Conservation (phyloP, 371 early-diverging fungal species). For the Phascolomyces articulosus region DNA sequence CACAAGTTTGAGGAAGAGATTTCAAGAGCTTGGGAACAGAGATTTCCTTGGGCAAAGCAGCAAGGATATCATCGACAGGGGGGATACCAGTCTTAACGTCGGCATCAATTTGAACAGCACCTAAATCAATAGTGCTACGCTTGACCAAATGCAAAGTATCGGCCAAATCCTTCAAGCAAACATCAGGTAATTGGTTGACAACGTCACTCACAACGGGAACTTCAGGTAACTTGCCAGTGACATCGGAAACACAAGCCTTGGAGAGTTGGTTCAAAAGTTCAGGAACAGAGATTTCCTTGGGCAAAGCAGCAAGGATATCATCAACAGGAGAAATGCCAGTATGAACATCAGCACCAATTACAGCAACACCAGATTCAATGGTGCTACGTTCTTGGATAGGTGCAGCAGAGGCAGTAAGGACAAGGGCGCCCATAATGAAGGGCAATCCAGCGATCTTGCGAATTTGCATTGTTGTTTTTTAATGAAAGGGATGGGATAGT, state of each 20-base stretch:
- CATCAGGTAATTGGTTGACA: not conserved
- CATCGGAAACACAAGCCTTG: not conserved
- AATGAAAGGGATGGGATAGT: conserved; percentile 3
- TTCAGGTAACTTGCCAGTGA: conserved; percentile 2
- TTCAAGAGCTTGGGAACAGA: conserved; percentile 3
- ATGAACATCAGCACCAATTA: conserved; percentile 1
- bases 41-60: conserved; percentile 9
- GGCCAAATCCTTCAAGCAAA: not conserved
- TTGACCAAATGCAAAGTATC: not conserved
- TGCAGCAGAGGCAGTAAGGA: not conserved
- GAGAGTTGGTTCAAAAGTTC: too few species aligned
- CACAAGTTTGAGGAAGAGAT: not conserved
- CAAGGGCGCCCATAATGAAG: conserved; percentile 4
- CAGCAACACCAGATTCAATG: not conserved
- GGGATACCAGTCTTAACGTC: not conserved
- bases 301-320: conserved; percentile 6
- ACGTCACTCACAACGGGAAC: conserved; percentile 1
- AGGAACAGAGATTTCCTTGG: conserved; percentile 8
- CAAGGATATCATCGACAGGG: conserved; percentile 4
- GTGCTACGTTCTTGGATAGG: conserved; percentile 6
- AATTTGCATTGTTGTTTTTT: conserved; percentile 5
- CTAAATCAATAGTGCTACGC: conserved; percentile 7
- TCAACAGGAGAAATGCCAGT: conserved; percentile 1
- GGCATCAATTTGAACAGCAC: not conserved
- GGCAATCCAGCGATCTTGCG: conserved; percentile 4